Evolutionary conservation across 371 early-diverging fungal species (phyloP), one percentile per base, ranked within the genome.

Genomic region (Haplosporangium sp.): DNA sequence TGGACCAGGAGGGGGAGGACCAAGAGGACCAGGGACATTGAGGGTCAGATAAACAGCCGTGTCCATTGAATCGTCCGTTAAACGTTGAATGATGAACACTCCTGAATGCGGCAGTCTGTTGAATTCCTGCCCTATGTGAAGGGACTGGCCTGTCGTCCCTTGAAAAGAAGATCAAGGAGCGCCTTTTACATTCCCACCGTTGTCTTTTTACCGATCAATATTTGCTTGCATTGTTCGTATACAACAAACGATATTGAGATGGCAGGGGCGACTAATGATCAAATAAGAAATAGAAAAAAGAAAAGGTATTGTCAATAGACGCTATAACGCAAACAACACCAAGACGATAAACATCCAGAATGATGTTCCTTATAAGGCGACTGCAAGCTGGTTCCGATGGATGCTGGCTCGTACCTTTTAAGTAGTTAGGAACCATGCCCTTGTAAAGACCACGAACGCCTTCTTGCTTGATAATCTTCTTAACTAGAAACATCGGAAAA

Each of bases 191-290:
- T 77, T 55, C 79, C 79, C 16, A 62, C 79, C 1, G 79, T 77
- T 0, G 69, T 77, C 73, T 77, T 77, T 46, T 82, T 80, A 29
- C 72, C 81, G 37, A 81, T 79, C 80, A 90, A 69, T 18, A 83
- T 37, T 48, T 89, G 87, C 71, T 91, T 91, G 73, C 89, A 87
- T 64, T 87, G 83, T 73, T 95, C 95, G 65, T 95, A 95, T 23
- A 92, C 91, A 65, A 91, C 90, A 84, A 95, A 95, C 53, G 92
- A 93, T 59, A 95, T 93, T 54, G 94, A 91, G 59, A 93, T 95
- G 10, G 95, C 95, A 52, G 95, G 95, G 0, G 93, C 95, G 1
- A 95, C 90, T 69, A 29, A 29, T 29, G 29, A 29, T 29, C 29
- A 29, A 29, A 29, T 29, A 29, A 60, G 1, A 52, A n/a, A 37